Conservation (phyloP, 306 rosid species). For the Potentilla sterilis region DNA sequence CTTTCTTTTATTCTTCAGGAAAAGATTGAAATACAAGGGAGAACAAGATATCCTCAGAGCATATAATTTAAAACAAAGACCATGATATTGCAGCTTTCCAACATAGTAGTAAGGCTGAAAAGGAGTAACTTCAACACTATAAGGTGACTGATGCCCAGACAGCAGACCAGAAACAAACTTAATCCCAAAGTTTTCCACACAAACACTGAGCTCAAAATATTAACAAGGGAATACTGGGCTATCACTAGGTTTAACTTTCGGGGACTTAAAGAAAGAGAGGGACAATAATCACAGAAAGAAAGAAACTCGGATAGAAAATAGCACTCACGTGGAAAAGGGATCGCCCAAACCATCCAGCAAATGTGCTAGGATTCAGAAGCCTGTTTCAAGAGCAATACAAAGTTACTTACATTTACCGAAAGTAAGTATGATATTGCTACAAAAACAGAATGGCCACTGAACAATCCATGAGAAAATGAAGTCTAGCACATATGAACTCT, state of each 20-base stretch:
- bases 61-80: background rate
- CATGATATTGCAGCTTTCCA: background rate
- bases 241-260: background rate
- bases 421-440: background rate
- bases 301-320: conserved; percentile 17
- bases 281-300: background rate
- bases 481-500: background rate
- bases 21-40: background rate
- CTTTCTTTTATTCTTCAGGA: background rate
- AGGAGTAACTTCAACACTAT: background rate
- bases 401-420: no score
- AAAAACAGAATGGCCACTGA: background rate
- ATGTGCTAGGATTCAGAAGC: conserved; percentile 95
- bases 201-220: background rate
- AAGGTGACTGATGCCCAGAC: background rate
- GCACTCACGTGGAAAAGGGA: conserved; percentile 93
- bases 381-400: conserved; percentile 31
- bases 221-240: background rate
- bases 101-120: background rate
- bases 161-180: background rate
- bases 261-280: background rate
- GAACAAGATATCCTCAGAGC: background rate
- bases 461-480: conserved; percentile 5
- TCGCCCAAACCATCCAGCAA: conserved; percentile 99
- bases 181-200: background rate